Base-by-base conservation (phyloP, 495 filamentous ascomycete genomes). In the Talaromyces borbonicus region DNA sequence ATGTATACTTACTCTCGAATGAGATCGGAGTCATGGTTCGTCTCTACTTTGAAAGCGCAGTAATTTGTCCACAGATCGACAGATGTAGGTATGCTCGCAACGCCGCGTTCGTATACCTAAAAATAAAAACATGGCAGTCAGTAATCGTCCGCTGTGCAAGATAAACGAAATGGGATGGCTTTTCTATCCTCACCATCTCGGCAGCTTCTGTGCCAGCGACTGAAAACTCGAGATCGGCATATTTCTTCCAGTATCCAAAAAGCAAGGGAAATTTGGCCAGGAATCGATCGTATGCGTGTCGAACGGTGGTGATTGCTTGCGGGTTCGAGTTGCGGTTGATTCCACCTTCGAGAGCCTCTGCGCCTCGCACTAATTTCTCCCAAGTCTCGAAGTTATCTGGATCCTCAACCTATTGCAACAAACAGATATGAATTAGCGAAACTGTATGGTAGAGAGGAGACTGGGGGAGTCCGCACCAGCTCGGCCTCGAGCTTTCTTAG, bases 211-310 rank as follows among this genome's bases (percentile, higher is more conserved):
- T 95, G 20, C 92, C 92, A 4, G 87, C 87, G 52, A 97, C 95
- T 12, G 85, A 85, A 65, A 99, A 99, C 58, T 99, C 92, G 19
- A 95, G 66, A 58, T 97, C 92, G 53, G 92, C 92, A 79, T 99
- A 98, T 63, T 95, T 97, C 70, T 96, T 96, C 92, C 92, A 99
- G 65, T 96, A 99, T 32, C 90, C 92, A 59, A 96, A 99, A 2
- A 97, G 77, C 19, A 97, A 73, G 1, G 92, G 92, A 56, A 96
- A 99, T 59, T 94, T 95, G 44, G 87, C 83, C 7, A 99, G 79
- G 58, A 99, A 90, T 7, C 84, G 78, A 60, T 99, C 93, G 62
- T 94, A 97, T 43, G 82, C 75, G 53, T 84, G 77, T 55, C 92
- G 80, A 24, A 84, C 81, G 8, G 87, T 80, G 18, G 85, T 83